Evolutionary conservation across 1,284 basidiomycete genomes (phyloP).

Genomic region (Puccinia horiana): DNA sequence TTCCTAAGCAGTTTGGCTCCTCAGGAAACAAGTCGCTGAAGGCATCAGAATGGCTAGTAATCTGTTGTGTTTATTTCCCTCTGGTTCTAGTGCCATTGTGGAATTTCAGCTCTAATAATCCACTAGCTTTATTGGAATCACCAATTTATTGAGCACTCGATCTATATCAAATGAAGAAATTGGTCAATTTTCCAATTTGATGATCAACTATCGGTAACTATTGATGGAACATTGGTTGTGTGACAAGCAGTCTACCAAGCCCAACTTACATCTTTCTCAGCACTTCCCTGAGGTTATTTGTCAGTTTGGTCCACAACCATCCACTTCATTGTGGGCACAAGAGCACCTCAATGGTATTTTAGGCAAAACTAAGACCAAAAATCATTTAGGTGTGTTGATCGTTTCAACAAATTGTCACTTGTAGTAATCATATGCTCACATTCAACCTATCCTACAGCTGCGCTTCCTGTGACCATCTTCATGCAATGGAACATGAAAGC

Average conservation of each 20-base stretch:
- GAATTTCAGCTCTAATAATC: slow-evolving; percentile 8
- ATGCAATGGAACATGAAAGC: slow-evolving; percentile 19
- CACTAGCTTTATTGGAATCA: slow-evolving; percentile 11
- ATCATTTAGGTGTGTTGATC: slow-evolving; percentile 9
- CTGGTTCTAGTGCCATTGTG: slow-evolving; percentile 5
- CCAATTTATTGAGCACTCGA: slow-evolving; percentile 9
- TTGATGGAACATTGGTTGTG: slow-evolving; percentile 15
- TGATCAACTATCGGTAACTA: slow-evolving; percentile 15
- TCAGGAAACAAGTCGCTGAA: slow-evolving; percentile 22
- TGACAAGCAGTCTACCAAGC: slow-evolving; percentile 13
- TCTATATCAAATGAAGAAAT: slow-evolving; percentile 20
- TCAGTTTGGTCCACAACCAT: slow-evolving; percentile 28
- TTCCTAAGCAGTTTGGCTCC: slow-evolving; percentile 7
- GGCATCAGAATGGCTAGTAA: slow-evolving; percentile 25
- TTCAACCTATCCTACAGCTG: background rate
- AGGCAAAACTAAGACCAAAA: slow-evolving; percentile 19
- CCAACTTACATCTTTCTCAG: slow-evolving; percentile 33
- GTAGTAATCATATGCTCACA: background rate
- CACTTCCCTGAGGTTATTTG: slow-evolving; percentile 28
- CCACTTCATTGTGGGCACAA: slow-evolving; percentile 30
- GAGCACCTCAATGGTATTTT: slow-evolving; percentile 35
- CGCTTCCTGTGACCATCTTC: slow-evolving; percentile 3
- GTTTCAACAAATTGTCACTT: background rate
- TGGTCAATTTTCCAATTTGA: slow-evolving; percentile 3
- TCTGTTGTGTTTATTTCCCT: slow-evolving; percentile 20